Conservation (phyloP, 129 eudicot genomes). For the Chrysanthemum makinoi region DNA sequence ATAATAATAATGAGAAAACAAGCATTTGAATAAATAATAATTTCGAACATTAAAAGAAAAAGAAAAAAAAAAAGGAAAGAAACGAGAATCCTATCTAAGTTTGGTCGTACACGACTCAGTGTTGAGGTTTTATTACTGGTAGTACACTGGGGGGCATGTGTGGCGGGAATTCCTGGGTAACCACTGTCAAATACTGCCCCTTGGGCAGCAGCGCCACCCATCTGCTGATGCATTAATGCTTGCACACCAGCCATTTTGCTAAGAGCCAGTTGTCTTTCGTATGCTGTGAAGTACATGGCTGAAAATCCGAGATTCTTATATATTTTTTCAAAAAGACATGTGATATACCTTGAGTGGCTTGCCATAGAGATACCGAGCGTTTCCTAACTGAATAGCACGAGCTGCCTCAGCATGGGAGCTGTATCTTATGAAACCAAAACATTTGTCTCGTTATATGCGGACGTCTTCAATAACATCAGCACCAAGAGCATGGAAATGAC, state of each 20-base stretch:
- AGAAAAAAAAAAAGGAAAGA: background rate
- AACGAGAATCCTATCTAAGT: constrained; percentile 19
- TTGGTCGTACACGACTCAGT: background rate
- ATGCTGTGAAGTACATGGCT: constrained; percentile 41
- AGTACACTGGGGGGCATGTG: constrained; percentile 76
- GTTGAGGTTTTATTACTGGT: constrained; percentile 37
- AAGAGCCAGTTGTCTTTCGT: constrained; percentile 53
- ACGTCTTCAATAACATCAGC: too few relatives aligned
- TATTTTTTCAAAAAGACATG: too few relatives aligned
- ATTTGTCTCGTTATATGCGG: too few relatives aligned
- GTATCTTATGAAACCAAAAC: too few relatives aligned
- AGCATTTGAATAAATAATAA: constrained; percentile 19
- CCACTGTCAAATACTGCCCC: constrained; percentile 60
- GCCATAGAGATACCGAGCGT: too few relatives aligned
- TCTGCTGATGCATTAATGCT: constrained; percentile 54
- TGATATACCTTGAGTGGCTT: too few relatives aligned
- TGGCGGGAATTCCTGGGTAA: constrained; percentile 48
- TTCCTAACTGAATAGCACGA: too few relatives aligned
- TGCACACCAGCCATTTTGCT: constrained; percentile 49
- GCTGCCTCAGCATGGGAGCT: too few relatives aligned
- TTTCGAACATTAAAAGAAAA: constrained; percentile 3
- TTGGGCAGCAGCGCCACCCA: constrained; percentile 42
- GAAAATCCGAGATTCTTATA: constrained; percentile 38
- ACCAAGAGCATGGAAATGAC: too few relatives aligned
- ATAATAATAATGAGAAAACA: constrained; percentile 14